Conservation (phyloP, 352 stramenopile genomes). For the Globisporangium takayamanum region DNA sequence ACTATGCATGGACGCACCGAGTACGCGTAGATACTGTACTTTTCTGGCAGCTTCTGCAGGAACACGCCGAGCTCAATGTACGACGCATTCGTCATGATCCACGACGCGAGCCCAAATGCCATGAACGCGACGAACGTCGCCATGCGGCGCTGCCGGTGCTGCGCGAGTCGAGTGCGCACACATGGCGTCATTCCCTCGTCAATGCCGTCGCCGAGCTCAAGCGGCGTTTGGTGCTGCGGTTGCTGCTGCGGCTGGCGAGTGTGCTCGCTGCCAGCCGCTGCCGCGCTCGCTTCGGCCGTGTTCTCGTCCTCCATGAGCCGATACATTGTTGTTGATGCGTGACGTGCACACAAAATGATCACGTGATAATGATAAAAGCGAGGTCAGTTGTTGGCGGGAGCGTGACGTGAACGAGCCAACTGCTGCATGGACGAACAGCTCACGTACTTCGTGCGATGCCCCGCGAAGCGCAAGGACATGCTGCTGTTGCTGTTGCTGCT, state of each 20-base stretch:
- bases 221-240: background rate
- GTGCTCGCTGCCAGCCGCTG: background rate
- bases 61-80: slow-evolving; percentile 60
- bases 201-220: background rate
- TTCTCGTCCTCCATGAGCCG: background rate
- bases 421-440: too few species aligned
- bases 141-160: slow-evolving; percentile 9
- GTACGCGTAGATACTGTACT: slow-evolving; percentile 65
- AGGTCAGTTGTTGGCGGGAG: background rate
- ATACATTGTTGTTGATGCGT: background rate
- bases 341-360: background rate
- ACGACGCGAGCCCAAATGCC: slow-evolving; percentile 49
- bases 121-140: slow-evolving; percentile 48
- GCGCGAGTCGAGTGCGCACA: background rate
- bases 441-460: too few species aligned
- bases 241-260: background rate
- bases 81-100: slow-evolving; percentile 61
- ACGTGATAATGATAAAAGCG: background rate
- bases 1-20: slow-evolving; percentile 22
- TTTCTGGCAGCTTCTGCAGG: slow-evolving; percentile 48
- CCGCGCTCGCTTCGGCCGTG: background rate
- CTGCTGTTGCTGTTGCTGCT: too few species aligned
- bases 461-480: too few species aligned
- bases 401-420: too few species aligned
- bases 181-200: background rate